These are phyloP conservation scores for Colletotrichum musicola DNA, from an alignment of 2,329 filamentous ascomycete genomes.

Conservation along the genomic window DNA sequence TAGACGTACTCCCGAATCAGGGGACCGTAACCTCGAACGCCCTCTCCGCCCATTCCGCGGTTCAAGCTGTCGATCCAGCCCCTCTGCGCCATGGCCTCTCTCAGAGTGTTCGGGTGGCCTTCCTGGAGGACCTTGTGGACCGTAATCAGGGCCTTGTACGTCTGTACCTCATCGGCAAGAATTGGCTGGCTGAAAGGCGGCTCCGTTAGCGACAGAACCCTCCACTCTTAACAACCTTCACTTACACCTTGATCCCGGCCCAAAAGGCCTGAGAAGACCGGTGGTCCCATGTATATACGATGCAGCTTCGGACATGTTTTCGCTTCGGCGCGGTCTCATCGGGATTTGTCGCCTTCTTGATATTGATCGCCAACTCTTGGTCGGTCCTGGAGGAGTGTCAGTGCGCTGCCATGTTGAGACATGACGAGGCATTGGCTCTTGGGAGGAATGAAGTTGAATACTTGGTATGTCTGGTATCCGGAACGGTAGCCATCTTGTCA, in stretches of 20 bases:
- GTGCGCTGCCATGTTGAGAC: constrained; percentile 17
- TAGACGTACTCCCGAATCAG: constrained; percentile 97
- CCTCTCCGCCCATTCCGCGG: constrained; percentile 84
- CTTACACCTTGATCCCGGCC: constrained; percentile 98
- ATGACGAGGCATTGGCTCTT: not conserved
- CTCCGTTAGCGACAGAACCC: constrained; percentile 1
- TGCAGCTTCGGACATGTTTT: constrained; percentile 98
- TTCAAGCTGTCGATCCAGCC: constrained; percentile 94
- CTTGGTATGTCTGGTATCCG: constrained; percentile 40
- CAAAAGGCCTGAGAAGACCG: constrained; percentile 96
- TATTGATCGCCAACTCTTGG: constrained; percentile 77
- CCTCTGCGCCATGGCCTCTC: constrained; percentile 89
- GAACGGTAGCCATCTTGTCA: constrained; percentile 39
- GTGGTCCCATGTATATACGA: constrained; percentile 99
- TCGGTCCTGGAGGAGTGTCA: constrained; percentile 66
- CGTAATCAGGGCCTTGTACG: constrained; percentile 97
- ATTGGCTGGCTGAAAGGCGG: constrained; percentile 83
- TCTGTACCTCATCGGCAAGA: constrained; percentile 97
- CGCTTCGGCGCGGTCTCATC: constrained; percentile 78
- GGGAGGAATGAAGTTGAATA: constrained; percentile 2
- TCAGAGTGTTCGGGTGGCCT: constrained; percentile 88
- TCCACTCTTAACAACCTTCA: constrained; percentile 42
- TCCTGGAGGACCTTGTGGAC: constrained; percentile 98
- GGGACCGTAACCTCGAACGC: constrained; percentile 89
- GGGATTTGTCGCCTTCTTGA: constrained; percentile 76